Conservation (phyloP, 176 grass and related monocot genomes). For the Tuctoria greenei region DNA sequence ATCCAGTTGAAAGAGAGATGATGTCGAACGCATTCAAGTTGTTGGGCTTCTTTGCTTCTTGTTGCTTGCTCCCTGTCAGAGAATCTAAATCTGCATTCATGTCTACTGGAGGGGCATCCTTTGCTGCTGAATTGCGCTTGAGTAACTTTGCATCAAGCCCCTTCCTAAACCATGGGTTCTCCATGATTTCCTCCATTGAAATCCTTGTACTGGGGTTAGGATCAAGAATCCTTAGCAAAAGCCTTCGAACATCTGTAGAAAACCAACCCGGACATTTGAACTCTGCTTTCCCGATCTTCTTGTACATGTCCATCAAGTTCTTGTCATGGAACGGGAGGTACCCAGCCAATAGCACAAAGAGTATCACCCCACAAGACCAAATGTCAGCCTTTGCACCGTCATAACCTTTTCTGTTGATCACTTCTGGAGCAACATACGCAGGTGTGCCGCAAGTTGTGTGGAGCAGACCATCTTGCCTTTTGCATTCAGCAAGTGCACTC, state of each 20-base stretch:
- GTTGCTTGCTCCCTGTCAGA: conserved; percentile 6
- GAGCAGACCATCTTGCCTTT: conserved; percentile 70
- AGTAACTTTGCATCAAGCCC: conserved; percentile 67
- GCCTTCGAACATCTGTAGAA: conserved; percentile 58
- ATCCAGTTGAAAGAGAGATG: conserved; percentile 76
- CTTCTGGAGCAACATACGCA: conserved; percentile 94
- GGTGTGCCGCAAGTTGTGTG: conserved; percentile 97
- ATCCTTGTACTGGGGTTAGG: conserved; percentile 83
- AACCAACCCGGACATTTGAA: conserved; percentile 88
- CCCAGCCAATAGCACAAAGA: conserved; percentile 86
- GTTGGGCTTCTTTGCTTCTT: conserved; percentile 37
- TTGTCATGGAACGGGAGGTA: conserved; percentile 92
- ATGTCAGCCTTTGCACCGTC: conserved; percentile 93
- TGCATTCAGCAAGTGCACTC: conserved; percentile 67
- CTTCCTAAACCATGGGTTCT: conserved; percentile 90
- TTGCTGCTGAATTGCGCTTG: conserved; percentile 30
- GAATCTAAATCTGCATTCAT: background rate
- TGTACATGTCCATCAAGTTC: conserved; percentile 96
- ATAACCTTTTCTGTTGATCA: conserved; percentile 88
- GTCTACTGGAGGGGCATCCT: conserved; percentile 13
- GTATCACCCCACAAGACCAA: conserved; percentile 94
- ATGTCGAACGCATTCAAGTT: conserved; percentile 97
- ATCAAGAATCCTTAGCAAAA: conserved; percentile 79
- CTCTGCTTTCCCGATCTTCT: conserved; percentile 85
- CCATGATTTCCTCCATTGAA: conserved; percentile 84